phyloP scores from a whole-genome alignment of 768 basidiomycete species.

The Krasilnikovozyma curviuscula region DNA sequence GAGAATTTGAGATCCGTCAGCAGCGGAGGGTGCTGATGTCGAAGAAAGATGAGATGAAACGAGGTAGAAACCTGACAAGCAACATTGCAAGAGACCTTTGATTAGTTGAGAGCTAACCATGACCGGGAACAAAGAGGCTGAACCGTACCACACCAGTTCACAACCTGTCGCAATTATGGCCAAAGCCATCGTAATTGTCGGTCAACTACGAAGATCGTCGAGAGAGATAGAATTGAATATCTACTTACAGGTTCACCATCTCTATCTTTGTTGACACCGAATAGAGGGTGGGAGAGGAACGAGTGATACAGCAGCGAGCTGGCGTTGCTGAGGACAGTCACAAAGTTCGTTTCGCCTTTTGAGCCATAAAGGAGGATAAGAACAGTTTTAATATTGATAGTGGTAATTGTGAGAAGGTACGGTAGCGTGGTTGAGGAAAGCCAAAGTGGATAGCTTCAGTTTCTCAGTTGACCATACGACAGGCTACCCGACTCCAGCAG shows the following conservation, averaged over 20 bases:
- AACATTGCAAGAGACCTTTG: background rate
- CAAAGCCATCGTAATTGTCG: no score
- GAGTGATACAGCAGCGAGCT: slow-evolving; percentile 63
- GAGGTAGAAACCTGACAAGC: slow-evolving; percentile 64
- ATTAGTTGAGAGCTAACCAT: background rate
- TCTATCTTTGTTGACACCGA: slow-evolving; percentile 33
- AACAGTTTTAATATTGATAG: no score
- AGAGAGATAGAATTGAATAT: no score
- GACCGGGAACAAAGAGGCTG: background rate
- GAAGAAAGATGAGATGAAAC: slow-evolving; percentile 36
- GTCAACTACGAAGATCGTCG: no score
- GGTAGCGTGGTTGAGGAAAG: no score
- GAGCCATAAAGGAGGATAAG: no score
- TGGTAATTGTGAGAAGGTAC: no score
- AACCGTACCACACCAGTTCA: slow-evolving; percentile 81
- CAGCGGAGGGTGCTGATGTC: background rate
- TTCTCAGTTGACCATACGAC: no score
- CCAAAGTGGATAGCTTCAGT: no score
- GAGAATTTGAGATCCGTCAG: slow-evolving; percentile 25
- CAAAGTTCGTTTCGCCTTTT: slow-evolving; percentile 34
- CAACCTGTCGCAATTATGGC: no score
- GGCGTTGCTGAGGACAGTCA: slow-evolving; percentile 72
- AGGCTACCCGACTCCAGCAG: no score
- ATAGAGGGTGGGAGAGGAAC: slow-evolving; percentile 46
- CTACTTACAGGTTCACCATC: no score